phyloP scores from a whole-genome alignment of 345 rosid species.

The Euphorbia pulcherrima region DNA sequence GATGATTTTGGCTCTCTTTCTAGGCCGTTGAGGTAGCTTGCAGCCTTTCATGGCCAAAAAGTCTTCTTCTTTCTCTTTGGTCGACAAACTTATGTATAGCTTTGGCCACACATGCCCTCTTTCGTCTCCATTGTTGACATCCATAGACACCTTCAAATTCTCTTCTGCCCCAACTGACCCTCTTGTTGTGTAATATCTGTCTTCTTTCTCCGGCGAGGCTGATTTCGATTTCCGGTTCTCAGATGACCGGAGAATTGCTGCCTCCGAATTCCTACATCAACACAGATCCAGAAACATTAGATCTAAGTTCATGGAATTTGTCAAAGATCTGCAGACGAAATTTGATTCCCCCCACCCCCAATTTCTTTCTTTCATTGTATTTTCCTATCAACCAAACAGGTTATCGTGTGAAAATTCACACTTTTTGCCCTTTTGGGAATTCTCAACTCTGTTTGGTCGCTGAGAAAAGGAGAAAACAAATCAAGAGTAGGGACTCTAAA shows the following conservation, averaged over 20 bases:
- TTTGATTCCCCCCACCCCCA: too few relatives aligned
- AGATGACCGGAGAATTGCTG: too few relatives aligned
- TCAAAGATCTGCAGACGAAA: too few relatives aligned
- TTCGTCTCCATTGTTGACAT: slow-evolving; percentile 59
- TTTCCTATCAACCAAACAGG: not conserved
- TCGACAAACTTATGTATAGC: slow-evolving; percentile 65
- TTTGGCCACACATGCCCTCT: slow-evolving; percentile 69
- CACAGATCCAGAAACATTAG: slow-evolving; percentile 4
- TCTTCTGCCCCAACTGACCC: slow-evolving; percentile 74
- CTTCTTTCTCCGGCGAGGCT: slow-evolving; percentile 71
- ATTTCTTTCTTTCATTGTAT: too few relatives aligned
- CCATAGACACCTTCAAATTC: slow-evolving; percentile 46
- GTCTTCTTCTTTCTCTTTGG: slow-evolving; percentile 93
- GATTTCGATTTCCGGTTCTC: slow-evolving; percentile 46
- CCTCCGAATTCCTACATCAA: slow-evolving; percentile 45
- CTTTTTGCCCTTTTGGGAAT: too few relatives aligned
- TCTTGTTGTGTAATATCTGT: slow-evolving; percentile 70
- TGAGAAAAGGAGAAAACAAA: too few relatives aligned
- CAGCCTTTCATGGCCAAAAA: slow-evolving; percentile 94
- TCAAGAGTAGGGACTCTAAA: too few relatives aligned
- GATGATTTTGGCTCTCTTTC: slow-evolving; percentile 80
- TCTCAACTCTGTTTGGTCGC: too few relatives aligned
- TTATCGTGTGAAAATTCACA: too few relatives aligned
- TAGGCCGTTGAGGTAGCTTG: slow-evolving; percentile 88
- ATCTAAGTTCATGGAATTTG: not conserved